Evolutionary conservation across 345 rosid species (phyloP), one percentile per base, ranked within the genome.

Genomic region (Eucalyptus guilfoylei): DNA sequence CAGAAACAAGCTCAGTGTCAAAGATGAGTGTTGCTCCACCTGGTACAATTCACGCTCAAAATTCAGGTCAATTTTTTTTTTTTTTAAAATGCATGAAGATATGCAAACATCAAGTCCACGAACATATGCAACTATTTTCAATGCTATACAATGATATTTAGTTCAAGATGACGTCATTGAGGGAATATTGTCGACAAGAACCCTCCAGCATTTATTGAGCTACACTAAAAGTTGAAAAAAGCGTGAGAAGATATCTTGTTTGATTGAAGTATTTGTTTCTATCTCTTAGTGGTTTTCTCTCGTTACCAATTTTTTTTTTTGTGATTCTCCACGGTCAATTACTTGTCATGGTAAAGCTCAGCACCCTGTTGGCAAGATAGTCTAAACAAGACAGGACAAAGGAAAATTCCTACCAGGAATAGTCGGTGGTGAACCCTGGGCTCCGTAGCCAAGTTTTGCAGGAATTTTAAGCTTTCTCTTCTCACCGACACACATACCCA

Each of bases 401-500:
- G 34, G 60, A 47, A 42, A 87, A 17, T 47, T 4, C n/a, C 90
- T 95, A 96, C 99, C 99, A 1, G 99, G 99, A 58, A 97, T 97
- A 54, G 95, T 96, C 12, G 99, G 99, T 80, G 99, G 99, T 87
- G 99, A 94, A 55, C 99, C 99, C 80, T 93, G 98, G 8, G 88
- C 95, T 50, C 99, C 98, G 86, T 97, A 97, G 88, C 99, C 99
- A 88, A 97, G 98, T 87, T 95, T 98, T 58, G 99, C 93, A 14
- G 99, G 99, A 91, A 98, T 96, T 93, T 96, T 96, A 90, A 98
- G 92, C 93, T 98, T 98, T 87, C 99, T 93, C 95, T 96, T 96
- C 93, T 98, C 98, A 87, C 99, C 98, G 0, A 96, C 95, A 23
- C 99, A 98, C 93, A 92, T 94, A 37, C 98, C 99, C 86, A 98